Evolutionary conservation across 352 stramenopile genomes (phyloP).

Genomic region (Pythium insidiosum): DNA sequence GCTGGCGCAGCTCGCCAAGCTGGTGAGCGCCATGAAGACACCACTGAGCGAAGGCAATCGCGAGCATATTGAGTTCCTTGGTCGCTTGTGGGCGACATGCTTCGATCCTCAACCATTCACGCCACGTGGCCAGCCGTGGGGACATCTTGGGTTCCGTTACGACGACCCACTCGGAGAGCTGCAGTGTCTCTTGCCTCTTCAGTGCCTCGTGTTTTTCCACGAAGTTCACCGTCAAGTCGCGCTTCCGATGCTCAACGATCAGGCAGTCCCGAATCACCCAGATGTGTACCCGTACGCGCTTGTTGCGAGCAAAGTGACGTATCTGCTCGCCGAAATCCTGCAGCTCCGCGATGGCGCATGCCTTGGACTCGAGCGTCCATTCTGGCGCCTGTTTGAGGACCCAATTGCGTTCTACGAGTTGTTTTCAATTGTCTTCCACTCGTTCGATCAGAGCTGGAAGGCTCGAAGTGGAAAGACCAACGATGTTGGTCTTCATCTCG

Average conservation of each 20-base stretch:
- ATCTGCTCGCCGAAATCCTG: conserved; percentile 56
- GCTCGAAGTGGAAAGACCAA: conserved; percentile 26
- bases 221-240: conserved; percentile 58
- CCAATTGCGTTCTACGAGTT: conserved; percentile 78
- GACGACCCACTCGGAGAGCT: conserved; percentile 64
- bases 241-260: conserved; percentile 59
- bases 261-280: conserved; percentile 21
- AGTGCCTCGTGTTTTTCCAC: conserved; percentile 81
- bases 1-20: conserved; percentile 57
- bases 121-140: conserved; percentile 37
- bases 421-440: conserved; percentile 64
- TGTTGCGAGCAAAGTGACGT: conserved; percentile 39
- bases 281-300: conserved; percentile 60
- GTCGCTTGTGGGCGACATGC: conserved; percentile 60
- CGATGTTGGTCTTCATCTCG: conserved; percentile 58
- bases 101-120: conserved; percentile 58
- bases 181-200: conserved; percentile 59
- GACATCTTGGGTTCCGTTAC: conserved; percentile 50
- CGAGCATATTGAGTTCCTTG: conserved; percentile 66
- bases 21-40: conserved; percentile 55
- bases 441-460: conserved; percentile 68
- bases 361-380: conserved; percentile 63
- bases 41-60: conserved; percentile 41
- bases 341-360: conserved; percentile 69
- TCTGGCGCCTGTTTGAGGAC: conserved; percentile 84